These are phyloP conservation scores for Fusarium anthophilum DNA, from an alignment of 2,329 filamentous ascomycete genomes.

Conservation along the genomic window DNA sequence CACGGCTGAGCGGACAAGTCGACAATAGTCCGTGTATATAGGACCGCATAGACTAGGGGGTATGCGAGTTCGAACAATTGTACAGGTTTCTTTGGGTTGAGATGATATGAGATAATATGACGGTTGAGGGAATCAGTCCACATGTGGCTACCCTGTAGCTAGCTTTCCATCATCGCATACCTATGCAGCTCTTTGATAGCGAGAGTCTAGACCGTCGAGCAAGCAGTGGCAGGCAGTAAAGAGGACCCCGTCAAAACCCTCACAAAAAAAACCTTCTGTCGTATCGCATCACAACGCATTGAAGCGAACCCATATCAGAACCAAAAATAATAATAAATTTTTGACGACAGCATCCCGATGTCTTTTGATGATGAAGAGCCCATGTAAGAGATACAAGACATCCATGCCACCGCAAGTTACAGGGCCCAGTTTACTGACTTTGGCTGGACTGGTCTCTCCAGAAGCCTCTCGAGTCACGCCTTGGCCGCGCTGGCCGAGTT, in stretches of 20 bases:
- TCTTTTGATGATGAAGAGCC: conserved; percentile 57
- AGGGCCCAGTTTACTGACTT: conserved; percentile 12
- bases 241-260: conserved; percentile 28
- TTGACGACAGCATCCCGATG: conserved; percentile 34
- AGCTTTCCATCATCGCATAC: neutral
- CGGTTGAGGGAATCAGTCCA: neutral
- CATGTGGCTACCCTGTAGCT: conserved; percentile 28
- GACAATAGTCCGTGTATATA: conserved; percentile 45
- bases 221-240: neutral
- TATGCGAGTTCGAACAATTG: conserved; percentile 44
- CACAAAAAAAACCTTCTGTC: conserved; percentile 22
- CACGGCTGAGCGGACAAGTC: conserved; percentile 31
- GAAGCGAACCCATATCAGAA: neutral
- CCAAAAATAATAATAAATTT: neutral
- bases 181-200: neutral
- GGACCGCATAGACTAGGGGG: conserved; percentile 45
- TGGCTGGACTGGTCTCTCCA: conserved; percentile 12
- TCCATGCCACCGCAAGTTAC: neutral
- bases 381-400: conserved; percentile 48
- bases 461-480: conserved; percentile 70
- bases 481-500: conserved; percentile 78
- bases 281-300: neutral
- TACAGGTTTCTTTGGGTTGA: conserved; percentile 42
- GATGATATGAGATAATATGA: conserved; percentile 1
- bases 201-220: conserved; percentile 10